These are phyloP conservation scores for Nectriaceae sp. DNA, from an alignment of 2,329 filamentous ascomycete species.

Conservation along the genomic window DNA sequence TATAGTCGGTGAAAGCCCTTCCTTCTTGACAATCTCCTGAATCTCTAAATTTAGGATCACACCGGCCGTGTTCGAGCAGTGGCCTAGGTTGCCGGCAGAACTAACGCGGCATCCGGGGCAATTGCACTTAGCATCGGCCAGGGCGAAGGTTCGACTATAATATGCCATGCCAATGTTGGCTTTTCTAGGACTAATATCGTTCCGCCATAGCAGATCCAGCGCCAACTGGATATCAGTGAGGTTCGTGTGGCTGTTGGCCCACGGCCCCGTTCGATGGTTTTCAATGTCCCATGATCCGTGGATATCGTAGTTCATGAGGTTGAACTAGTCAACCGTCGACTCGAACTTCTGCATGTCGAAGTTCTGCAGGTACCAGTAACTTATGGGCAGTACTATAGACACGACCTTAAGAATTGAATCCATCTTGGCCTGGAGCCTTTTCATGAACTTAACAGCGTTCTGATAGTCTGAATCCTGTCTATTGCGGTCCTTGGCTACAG, in stretches of 20 bases:
- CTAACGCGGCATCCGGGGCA: constrained; percentile 30
- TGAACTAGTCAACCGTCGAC: constrained; percentile 39
- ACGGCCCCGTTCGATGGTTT: constrained; percentile 26
- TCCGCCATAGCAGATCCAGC: constrained; percentile 49
- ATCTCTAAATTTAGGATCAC: constrained; percentile 34
- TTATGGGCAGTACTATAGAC: constrained; percentile 27
- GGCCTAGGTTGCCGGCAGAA: constrained; percentile 24
- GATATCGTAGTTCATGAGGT: constrained; percentile 46
- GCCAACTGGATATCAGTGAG: constrained; percentile 44
- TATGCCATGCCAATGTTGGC: constrained; percentile 46
- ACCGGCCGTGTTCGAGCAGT: constrained; percentile 29
- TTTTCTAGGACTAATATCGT: constrained; percentile 39
- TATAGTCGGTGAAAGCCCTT: constrained; percentile 7
- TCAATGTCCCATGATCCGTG: constrained; percentile 40
- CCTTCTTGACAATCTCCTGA: constrained; percentile 21
- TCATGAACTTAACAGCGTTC: constrained; percentile 26
- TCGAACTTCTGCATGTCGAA: constrained; percentile 26
- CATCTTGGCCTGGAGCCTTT: constrained; percentile 8
- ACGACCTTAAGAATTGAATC: constrained; percentile 5
- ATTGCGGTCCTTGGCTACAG: constrained; percentile 25
- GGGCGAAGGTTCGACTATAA: constrained; percentile 40
- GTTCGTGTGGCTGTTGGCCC: constrained; percentile 42
- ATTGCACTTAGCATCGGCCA: constrained; percentile 24
- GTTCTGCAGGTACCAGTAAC: constrained; percentile 31
- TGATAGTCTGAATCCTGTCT: constrained; percentile 20